phyloP scores from a whole-genome alignment of 495 filamentous ascomycete species.

The Talaromyces stipitatus region DNA sequence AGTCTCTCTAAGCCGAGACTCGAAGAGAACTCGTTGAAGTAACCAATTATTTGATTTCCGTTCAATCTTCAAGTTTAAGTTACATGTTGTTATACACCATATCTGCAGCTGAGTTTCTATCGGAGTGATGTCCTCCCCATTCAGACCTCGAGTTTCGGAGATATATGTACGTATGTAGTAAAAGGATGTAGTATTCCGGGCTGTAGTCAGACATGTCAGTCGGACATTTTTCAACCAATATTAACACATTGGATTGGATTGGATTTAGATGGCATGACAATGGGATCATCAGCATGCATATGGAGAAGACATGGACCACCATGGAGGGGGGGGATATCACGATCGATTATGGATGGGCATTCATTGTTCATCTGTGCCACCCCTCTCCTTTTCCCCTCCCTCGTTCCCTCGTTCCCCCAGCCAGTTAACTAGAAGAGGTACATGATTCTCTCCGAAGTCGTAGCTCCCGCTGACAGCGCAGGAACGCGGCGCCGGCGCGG shows the following conservation, averaged over 20 bases:
- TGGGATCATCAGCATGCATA: background rate
- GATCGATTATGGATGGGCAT: background rate
- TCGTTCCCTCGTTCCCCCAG: too few species aligned
- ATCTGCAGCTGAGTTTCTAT: background rate
- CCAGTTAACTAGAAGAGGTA: background rate
- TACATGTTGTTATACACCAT: too few species aligned
- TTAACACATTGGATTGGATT: background rate
- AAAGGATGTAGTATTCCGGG: background rate
- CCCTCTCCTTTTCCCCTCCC: background rate
- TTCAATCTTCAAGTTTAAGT: too few species aligned
- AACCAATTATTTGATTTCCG: too few species aligned
- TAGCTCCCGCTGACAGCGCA: constrained; percentile 4
- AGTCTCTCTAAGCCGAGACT: background rate
- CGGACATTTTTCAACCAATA: too few species aligned
- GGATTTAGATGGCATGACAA: background rate
- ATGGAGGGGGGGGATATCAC: background rate
- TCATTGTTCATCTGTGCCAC: background rate
- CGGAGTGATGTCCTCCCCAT: background rate
- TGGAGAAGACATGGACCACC: too few species aligned
- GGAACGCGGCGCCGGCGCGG: background rate
- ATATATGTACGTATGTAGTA: background rate
- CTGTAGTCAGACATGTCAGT: too few species aligned
- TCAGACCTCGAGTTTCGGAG: background rate
- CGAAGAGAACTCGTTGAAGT: background rate
- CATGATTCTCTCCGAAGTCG: background rate